Evolutionary conservation across 306 rosid species (phyloP).

Genomic region (Aeschynomene evenia): DNA sequence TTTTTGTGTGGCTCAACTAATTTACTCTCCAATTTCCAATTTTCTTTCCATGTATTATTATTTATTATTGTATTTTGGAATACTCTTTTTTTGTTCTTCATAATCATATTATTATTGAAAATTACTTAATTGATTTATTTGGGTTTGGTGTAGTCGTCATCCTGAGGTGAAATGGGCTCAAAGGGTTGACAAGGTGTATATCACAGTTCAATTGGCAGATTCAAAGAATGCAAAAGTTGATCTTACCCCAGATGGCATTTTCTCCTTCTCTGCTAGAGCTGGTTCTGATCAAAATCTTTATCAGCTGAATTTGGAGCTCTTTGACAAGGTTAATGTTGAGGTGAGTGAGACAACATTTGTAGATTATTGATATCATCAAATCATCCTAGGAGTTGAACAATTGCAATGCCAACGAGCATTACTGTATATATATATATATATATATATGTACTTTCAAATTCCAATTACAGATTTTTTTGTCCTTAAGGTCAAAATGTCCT

Average conservation of each 20-base stretch:
- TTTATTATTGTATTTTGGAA: too few species aligned
- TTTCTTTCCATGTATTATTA: too few species aligned
- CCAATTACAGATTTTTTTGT: background rate
- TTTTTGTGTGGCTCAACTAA: background rate
- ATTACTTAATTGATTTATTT: too few species aligned
- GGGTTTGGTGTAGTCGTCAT: conserved; percentile 63
- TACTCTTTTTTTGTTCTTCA: background rate
- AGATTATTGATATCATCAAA: background rate
- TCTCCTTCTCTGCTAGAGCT: conserved; percentile 71
- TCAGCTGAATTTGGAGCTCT: conserved; percentile 81
- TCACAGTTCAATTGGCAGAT: conserved; percentile 83
- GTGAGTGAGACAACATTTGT: conserved; percentile 38
- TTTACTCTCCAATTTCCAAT: too few species aligned
- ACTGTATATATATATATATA: too few species aligned
- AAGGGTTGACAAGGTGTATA: conserved; percentile 80
- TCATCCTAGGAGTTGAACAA: background rate
- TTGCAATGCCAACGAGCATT: too few species aligned
- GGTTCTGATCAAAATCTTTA: conserved; percentile 64
- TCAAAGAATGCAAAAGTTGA: conserved; percentile 79
- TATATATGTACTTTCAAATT: background rate
- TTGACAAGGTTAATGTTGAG: conserved; percentile 86
- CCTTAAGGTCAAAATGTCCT: background rate
- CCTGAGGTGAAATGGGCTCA: conserved; percentile 99
- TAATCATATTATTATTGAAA: background rate
- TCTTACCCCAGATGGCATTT: conserved; percentile 80